Percentiles rank a stretch among this genome's conserved stretches.
These are phyloP conservation scores for Penicillium nucicola DNA, from an alignment of 495 filamentous ascomycete genomes.

Conservation along the genomic window DNA sequence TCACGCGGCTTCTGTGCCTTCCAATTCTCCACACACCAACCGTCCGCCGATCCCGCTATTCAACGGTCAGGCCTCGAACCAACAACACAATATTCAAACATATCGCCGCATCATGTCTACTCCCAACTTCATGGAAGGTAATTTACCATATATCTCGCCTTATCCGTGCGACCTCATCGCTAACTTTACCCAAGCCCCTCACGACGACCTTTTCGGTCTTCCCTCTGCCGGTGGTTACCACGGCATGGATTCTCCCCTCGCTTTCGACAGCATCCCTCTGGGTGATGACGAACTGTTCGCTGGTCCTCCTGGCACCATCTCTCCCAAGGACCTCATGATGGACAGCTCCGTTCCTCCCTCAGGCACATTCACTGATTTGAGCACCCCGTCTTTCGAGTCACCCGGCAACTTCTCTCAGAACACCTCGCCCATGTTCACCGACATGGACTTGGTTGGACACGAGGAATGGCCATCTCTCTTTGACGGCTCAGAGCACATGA, in stretches of 20 bases:
- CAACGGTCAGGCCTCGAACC: slow-evolving; percentile 26
- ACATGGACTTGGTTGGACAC: slow-evolving; percentile 30
- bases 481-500: slow-evolving; percentile 37
- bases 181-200: slow-evolving; percentile 9
- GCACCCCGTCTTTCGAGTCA: slow-evolving; percentile 77
- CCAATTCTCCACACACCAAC: slow-evolving; percentile 33
- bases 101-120: slow-evolving; percentile 42
- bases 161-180: slow-evolving; percentile 4
- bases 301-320: slow-evolving; percentile 62
- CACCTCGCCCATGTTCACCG: slow-evolving; percentile 64
- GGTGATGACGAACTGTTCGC: slow-evolving; percentile 5
- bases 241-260: slow-evolving; percentile 28
- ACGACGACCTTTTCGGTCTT: slow-evolving; percentile 35
- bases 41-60: slow-evolving; percentile 56
- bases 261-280: slow-evolving; percentile 13
- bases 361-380: slow-evolving; percentile 76
- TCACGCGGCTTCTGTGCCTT: slow-evolving; percentile 34
- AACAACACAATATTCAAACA: slow-evolving; percentile 15
- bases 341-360: slow-evolving; percentile 81
- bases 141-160: slow-evolving; percentile 3
- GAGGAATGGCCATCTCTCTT: slow-evolving; percentile 61
- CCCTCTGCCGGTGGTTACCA: slow-evolving; percentile 23
- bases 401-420: slow-evolving; percentile 65
- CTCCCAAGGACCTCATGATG: slow-evolving; percentile 77
- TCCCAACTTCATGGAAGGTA: slow-evolving; percentile 33